Percentiles rank a stretch among this genome's conserved stretches.
These are phyloP conservation scores for Elaeis oleifera DNA, from an alignment of 202 grass and related monocot species.

Conservation along the genomic window DNA sequence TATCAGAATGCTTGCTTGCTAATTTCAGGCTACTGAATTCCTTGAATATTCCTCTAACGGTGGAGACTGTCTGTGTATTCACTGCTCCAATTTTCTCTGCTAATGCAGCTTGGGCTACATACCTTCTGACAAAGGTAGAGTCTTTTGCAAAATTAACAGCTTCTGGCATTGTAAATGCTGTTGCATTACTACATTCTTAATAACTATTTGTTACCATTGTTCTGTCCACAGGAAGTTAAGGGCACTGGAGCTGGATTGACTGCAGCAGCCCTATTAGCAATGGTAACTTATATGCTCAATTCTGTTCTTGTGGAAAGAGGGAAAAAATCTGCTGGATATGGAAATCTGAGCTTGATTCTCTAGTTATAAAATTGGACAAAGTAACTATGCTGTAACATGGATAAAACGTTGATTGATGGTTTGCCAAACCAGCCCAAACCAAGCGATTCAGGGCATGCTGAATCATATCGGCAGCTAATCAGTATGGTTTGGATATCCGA, in stretches of 20 bases:
- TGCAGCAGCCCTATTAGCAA: conserved; percentile 81
- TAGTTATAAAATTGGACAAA: too few species aligned
- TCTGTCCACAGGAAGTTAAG: conserved; percentile 75
- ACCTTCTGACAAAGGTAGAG: conserved; percentile 84
- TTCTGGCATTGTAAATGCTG: background rate
- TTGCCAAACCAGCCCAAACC: too few species aligned
- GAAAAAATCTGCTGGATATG: too few species aligned
- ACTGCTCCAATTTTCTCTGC: conserved; percentile 90
- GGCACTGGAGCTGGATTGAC: conserved; percentile 94
- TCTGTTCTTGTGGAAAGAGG: too few species aligned
- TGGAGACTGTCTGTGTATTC: conserved; percentile 98
- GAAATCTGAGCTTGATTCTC: too few species aligned
- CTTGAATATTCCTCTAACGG: conserved; percentile 86
- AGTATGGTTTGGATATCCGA: too few species aligned
- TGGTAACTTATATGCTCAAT: conserved; percentile 32
- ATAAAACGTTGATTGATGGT: too few species aligned
- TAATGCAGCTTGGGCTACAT: conserved; percentile 90
- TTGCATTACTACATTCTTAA: conserved; percentile 9
- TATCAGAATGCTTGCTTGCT: conserved; percentile 5
- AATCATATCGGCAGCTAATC: too few species aligned
- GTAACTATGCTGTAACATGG: too few species aligned
- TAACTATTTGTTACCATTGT: conserved; percentile 12
- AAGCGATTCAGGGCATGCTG: too few species aligned
- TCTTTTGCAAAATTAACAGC: background rate
- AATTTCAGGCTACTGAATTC: conserved; percentile 68